Evolutionary conservation across 2,329 filamentous ascomycete species (phyloP), one percentile per base, ranked within the genome.

Genomic region (Beauveria caledonica): DNA sequence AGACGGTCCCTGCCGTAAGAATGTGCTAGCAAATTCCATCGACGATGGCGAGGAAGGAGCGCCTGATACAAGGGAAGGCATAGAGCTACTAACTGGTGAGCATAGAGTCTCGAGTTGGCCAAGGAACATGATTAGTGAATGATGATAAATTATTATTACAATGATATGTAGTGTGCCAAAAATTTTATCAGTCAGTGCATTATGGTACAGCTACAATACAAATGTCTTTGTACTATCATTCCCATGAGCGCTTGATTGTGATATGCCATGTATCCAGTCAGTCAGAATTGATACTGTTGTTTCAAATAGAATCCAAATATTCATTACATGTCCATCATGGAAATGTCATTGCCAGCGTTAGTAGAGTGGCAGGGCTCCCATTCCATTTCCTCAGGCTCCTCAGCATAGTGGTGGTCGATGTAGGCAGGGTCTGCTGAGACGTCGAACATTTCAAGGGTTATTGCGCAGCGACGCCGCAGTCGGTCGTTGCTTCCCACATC

Each of bases 11-110:
- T 0, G 83, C 77, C 7, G 77, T 86, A 2, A 80, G 84, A 15
- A 86, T 86, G 82, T 86, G 1, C 80, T 82, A 57, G 73, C 76
- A 29, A 85, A 86, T 71, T 80, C 76, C 8, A 81, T 86, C 50
- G 84, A 79, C 21, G 81, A 76, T 42, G 83, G 84, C 1, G 80
- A 86, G 63, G 80, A 86, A 63, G 84, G 83, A 19, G 64, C 65
- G 27, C 66, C 64, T 21, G 64, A 68, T 25, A 62, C 61, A 27
- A 61, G 51, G 17, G 61, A 68, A 23, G 68, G 65, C 13, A 51
- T 68, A 5, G 65, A 66, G 29, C 62, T 60, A 21, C 57, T 69
- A 33, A 57, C 63, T 39, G 65, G 67, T 23, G 68, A 69, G 57
- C 68, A 68, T 59, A 61, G 65, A 25, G 67, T 68, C 33, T 55